phyloP scores from a whole-genome alignment of 208 protist genomes.

The Spongospora subterranea region DNA sequence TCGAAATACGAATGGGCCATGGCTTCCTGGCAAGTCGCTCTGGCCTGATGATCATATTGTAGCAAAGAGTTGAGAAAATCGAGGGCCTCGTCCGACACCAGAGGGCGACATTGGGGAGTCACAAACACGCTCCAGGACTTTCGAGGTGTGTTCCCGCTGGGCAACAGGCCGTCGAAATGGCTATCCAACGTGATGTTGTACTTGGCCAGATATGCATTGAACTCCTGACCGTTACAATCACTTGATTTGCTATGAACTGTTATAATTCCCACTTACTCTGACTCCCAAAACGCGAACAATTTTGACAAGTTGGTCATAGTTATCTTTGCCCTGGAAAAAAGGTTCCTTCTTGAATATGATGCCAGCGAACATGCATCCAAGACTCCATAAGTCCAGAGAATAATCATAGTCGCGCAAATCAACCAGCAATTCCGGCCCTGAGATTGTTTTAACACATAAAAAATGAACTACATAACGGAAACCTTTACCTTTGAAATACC shows the following conservation, averaged over 20 bases:
- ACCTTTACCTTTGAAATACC: constrained; percentile 93
- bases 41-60: constrained; percentile 80
- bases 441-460: not conserved
- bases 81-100: constrained; percentile 94
- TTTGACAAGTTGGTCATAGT: constrained; percentile 97
- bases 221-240: not conserved
- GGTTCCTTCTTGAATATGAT: constrained; percentile 97
- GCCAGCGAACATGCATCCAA: constrained; percentile 97
- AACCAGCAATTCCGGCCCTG: constrained; percentile 92
- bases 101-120: constrained; percentile 88
- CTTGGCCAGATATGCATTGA: constrained; percentile 80
- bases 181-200: constrained; percentile 89
- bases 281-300: constrained; percentile 92
- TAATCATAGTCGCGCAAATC: constrained; percentile 98
- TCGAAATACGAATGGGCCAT: constrained; percentile 98
- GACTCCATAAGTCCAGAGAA: constrained; percentile 97
- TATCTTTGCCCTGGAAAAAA: constrained; percentile 97
- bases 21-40: constrained; percentile 95
- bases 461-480: not conserved
- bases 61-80: constrained; percentile 97
- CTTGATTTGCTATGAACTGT: not conserved
- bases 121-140: constrained; percentile 85
- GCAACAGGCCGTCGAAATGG: constrained; percentile 76
- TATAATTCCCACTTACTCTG: constrained; percentile 87
- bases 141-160: not conserved